Base-by-base conservation (phyloP, 2,329 filamentous ascomycete genomes). In the Ascochyta viciae-villosae region DNA sequence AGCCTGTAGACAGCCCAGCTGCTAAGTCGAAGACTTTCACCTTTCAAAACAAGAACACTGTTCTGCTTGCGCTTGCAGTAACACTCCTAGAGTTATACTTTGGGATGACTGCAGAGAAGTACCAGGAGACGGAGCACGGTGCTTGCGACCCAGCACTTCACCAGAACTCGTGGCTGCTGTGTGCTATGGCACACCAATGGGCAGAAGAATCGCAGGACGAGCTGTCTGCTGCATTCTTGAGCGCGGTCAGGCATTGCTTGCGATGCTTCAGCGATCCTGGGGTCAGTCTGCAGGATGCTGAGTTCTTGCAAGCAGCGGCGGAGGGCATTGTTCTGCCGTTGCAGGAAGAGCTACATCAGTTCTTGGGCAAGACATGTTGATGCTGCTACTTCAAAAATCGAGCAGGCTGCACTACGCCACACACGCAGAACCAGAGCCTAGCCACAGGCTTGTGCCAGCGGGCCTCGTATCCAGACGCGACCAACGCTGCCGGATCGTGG, bases 71-170 rank as follows among this genome's bases (percentile, higher is more conserved):
- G 12, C 58, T 76, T 13, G 74, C 73, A 1, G 62, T 75, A 22
- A 60, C 70, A 6, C 62, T 76, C 3, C 62, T 76, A 1, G 73
- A 76, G 54, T 64, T 76, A 2, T 76, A 75, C 48, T 75, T 74
- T 58, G 74, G 74, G 3, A 66, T 62, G 7, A 72, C 71, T 2
- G 73, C 65, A 5, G 66, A 74, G 26, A 66, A 69, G 44, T 69
- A 73, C 31, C 68, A 66, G 34, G 59, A 68, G 26, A 27, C 52
- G 1, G 67, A 74, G 40, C 42, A 60, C 22, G 64, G 56, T 10
- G 22, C 47, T 6, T 48, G 23, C 19, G 59, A 65, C 5, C 51
- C 61, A 12, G 49, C 58, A 9, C 54, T 63, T 4, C 50, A 66
- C 16, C 40, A 64, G 15, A 73, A 72, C 41, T 66, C 71, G 9